Evolutionary conservation across 192 early-diverging fungal species (phyloP).

Genomic region (Coemansia erecta): DNA sequence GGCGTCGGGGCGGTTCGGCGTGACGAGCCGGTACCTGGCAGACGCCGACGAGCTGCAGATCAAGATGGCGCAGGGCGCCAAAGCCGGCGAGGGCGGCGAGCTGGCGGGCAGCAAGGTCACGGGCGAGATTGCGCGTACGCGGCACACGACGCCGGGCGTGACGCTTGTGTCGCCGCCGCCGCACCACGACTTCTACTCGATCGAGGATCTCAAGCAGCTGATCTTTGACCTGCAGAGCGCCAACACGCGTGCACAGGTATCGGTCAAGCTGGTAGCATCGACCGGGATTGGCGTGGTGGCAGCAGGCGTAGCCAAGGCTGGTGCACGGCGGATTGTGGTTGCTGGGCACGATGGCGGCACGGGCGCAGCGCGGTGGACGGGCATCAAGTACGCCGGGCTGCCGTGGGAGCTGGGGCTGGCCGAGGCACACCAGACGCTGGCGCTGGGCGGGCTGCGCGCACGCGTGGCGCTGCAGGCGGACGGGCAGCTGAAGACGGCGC

Average conservation of each 20-base stretch:
- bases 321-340: constrained; percentile 93
- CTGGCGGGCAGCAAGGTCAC: constrained; percentile 72
- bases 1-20: constrained; percentile 96
- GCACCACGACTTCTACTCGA: constrained; percentile 99
- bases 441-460: constrained; percentile 93
- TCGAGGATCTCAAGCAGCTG: constrained; percentile 97
- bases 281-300: constrained; percentile 98
- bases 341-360: constrained; percentile 99
- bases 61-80: constrained; percentile 99
- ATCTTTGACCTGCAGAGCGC: constrained; percentile 97
- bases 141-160: constrained; percentile 94
- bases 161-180: constrained; percentile 96
- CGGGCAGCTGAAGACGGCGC: constrained; percentile 96
- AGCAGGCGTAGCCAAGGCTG: constrained; percentile 94
- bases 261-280: constrained; percentile 96
- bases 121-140: constrained; percentile 74
- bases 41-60: constrained; percentile 98
- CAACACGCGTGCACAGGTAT: constrained; percentile 87
- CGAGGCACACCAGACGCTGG: constrained; percentile 99
- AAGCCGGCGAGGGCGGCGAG: constrained; percentile 97
- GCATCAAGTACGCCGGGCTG: constrained; percentile 97
- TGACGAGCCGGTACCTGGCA: constrained; percentile 90
- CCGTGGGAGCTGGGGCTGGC: constrained; percentile 99
- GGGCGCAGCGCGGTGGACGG: constrained; percentile 94
- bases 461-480: constrained; percentile 96